A percentile compares a stretch with the other conserved stretches of the same genome.
Conservation (phyloP, 192 early-diverging fungal species). For the Gaertneriomyces semiglobifer region DNA sequence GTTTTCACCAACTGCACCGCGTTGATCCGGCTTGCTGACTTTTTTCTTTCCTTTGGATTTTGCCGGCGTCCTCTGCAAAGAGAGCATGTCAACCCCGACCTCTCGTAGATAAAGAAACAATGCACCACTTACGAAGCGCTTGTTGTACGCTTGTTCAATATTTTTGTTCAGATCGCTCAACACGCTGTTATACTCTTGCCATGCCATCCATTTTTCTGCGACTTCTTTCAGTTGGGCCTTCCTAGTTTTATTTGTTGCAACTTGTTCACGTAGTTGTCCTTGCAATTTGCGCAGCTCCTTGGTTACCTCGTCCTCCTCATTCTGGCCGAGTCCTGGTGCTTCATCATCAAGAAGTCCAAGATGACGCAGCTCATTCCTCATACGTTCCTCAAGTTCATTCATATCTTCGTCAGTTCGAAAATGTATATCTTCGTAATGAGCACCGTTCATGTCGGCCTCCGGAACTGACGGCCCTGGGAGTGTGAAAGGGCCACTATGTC, state of each 20-base stretch:
- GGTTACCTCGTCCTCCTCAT: constrained; percentile 45
- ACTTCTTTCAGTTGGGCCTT: constrained; percentile 65
- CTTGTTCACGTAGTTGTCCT: constrained; percentile 68
- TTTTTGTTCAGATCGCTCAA: constrained; percentile 85
- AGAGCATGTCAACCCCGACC: not conserved
- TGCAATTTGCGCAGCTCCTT: constrained; percentile 61
- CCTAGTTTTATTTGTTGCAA: constrained; percentile 61
- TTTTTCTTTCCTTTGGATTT: constrained; percentile 21
- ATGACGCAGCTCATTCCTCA: constrained; percentile 77
- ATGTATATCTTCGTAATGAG: not conserved
- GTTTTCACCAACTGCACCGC: constrained; percentile 28
- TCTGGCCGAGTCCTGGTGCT: constrained; percentile 47
- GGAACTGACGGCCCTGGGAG: not conserved
- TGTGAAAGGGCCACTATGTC: constrained; percentile 25
- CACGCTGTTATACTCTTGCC: constrained; percentile 83
- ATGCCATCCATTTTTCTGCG: constrained; percentile 70
- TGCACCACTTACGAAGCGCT: constrained; percentile 69
- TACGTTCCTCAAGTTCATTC: constrained; percentile 71
- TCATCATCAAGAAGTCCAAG: constrained; percentile 79
- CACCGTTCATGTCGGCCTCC: not conserved
- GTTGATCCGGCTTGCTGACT: not conserved
- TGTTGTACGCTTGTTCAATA: constrained; percentile 82
- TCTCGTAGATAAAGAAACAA: not conserved
- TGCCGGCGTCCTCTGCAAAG: constrained; percentile 14
- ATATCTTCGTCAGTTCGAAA: constrained; percentile 41